Conservation (phyloP, 2,329 filamentous ascomycete genomes). For the Lachnellula hyalina region DNA sequence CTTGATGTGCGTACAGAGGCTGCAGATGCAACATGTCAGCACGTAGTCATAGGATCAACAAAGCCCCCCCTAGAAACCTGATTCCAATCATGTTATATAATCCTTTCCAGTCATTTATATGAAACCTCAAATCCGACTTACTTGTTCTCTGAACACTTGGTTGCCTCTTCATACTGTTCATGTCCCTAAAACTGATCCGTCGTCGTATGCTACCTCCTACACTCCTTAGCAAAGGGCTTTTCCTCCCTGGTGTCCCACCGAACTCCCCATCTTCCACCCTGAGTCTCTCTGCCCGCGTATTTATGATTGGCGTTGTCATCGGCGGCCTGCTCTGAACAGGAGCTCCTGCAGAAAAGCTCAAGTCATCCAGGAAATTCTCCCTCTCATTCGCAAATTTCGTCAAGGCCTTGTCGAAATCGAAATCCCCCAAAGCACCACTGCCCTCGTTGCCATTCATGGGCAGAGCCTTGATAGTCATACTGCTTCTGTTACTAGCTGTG, state of each 20-base stretch:
- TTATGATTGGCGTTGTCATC: conserved; percentile 71
- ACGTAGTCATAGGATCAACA: conserved; percentile 2
- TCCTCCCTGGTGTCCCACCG: conserved; percentile 34
- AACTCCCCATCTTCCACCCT: conserved; percentile 62
- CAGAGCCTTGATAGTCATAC: conserved; percentile 53
- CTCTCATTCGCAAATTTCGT: conserved; percentile 94
- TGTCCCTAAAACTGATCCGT: conserved; percentile 87
- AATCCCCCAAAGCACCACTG: conserved; percentile 49
- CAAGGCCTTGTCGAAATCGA: conserved; percentile 90
- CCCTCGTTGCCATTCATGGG: conserved; percentile 17
- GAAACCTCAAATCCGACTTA: conserved; percentile 40
- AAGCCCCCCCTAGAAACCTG: neutral
- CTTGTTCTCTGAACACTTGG: conserved; percentile 63
- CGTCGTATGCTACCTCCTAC: conserved; percentile 82
- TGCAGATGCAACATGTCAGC: conserved; percentile 30
- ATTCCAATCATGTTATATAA: neutral
- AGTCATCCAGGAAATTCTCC: conserved; percentile 87
- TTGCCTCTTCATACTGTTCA: conserved; percentile 90
- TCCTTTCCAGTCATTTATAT: neutral
- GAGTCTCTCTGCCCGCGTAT: conserved; percentile 77
- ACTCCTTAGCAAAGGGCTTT: conserved; percentile 35
- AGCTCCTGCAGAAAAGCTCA: conserved; percentile 75
- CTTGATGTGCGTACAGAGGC: conserved; percentile 75
- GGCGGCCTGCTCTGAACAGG: conserved; percentile 64
- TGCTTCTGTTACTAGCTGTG: conserved; percentile 55